These are phyloP conservation scores for Sisymbrium altissimum DNA, from an alignment of 345 rosid genomes.

Conservation along the genomic window DNA sequence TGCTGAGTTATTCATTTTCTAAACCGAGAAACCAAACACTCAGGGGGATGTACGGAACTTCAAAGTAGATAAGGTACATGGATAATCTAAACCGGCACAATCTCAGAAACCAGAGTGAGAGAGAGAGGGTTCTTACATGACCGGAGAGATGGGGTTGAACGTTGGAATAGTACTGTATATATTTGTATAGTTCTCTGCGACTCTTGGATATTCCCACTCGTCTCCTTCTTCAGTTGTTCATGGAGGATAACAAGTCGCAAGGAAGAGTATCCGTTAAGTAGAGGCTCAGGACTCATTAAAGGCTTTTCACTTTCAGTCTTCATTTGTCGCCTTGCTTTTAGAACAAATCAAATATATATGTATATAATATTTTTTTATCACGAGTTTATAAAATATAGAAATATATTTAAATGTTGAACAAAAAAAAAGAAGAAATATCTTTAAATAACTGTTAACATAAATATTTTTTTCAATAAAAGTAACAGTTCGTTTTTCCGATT, in stretches of 20 bases:
- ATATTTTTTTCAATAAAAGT: no score
- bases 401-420: no score
- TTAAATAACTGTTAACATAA: no score
- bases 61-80: neutral
- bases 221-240: neutral
- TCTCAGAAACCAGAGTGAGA: neutral
- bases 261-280: constrained; percentile 8
- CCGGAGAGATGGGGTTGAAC: constrained; percentile 4
- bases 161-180: neutral
- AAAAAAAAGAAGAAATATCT: no score
- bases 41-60: neutral
- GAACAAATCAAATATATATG: no score
- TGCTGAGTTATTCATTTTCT: neutral
- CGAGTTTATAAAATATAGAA: no score
- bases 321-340: no score
- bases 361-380: no score
- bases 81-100: neutral
- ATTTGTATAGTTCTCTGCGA: no score
- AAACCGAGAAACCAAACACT: neutral
- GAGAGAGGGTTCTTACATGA: constrained; percentile 20
- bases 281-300: constrained; percentile 1
- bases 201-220: neutral
- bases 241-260: constrained; percentile 16
- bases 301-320: neutral
- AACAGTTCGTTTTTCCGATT: no score